These are phyloP conservation scores for Camelina sativa DNA, from an alignment of 345 rosid species.

Conservation along the genomic window DNA sequence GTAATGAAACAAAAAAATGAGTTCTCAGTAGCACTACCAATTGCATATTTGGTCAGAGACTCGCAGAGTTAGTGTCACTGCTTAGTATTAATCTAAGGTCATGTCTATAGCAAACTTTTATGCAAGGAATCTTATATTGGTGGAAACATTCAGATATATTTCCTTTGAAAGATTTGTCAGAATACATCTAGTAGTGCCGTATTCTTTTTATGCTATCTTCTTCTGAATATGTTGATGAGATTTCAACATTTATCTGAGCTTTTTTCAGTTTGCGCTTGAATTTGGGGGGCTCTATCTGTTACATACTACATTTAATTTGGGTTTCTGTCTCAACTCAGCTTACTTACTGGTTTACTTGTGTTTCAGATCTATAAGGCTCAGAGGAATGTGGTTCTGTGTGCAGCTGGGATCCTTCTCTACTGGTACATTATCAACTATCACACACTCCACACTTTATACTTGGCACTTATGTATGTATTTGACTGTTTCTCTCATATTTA, in stretches of 20 bases:
- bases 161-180: not conserved
- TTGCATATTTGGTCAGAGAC: not conserved
- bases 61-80: not conserved
- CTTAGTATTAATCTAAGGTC: constrained; percentile 15
- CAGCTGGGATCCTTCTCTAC: constrained; percentile 79
- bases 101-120: not conserved
- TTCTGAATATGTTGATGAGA: constrained; percentile 17
- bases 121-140: constrained; percentile 14
- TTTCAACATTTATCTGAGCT: constrained; percentile 4
- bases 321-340: not conserved
- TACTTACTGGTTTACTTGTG: constrained; percentile 21
- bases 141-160: not conserved
- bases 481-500: constrained; percentile 24
- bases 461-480: not conserved
- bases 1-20: not conserved
- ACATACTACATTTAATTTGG: not conserved
- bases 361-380: constrained; percentile 87
- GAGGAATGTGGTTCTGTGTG: constrained; percentile 79
- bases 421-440: constrained; percentile 56
- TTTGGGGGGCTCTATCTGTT: not conserved
- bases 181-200: not conserved
- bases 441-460: not conserved
- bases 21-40: not conserved
- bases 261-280: not conserved
- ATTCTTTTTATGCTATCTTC: not conserved